phyloP scores from a whole-genome alignment of 164 flowering plant species.

The Nymphaea colorata region DNA sequence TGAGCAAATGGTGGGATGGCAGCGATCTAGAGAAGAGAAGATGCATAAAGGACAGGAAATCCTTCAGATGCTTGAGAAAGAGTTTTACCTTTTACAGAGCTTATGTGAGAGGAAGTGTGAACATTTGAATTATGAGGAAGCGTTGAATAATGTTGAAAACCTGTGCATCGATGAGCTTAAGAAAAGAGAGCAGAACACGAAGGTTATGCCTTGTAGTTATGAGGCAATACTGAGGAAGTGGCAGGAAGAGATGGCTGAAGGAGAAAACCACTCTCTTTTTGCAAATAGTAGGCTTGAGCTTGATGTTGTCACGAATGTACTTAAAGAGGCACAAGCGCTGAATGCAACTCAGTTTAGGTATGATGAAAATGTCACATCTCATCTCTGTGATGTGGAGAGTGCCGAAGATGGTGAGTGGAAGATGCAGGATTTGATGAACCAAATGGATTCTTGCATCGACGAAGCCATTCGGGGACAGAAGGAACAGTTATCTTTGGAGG shows the following conservation, averaged over 20 bases:
- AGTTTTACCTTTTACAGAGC: constrained; percentile 56
- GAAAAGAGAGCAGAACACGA: constrained; percentile 51
- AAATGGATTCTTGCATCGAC: constrained; percentile 62
- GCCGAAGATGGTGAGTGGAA: constrained; percentile 79
- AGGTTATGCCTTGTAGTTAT: constrained; percentile 32
- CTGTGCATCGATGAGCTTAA: constrained; percentile 74
- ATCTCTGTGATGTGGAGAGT: constrained; percentile 61
- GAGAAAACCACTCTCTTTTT: constrained; percentile 28
- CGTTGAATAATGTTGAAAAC: constrained; percentile 66
- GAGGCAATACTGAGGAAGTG: constrained; percentile 64
- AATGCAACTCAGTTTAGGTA: constrained; percentile 52
- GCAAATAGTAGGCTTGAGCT: constrained; percentile 55
- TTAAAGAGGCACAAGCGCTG: constrained; percentile 70
- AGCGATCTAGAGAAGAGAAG: constrained; percentile 50
- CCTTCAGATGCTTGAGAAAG: constrained; percentile 79
- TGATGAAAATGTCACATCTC: constrained; percentile 55
- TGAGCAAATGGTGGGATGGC: constrained; percentile 63
- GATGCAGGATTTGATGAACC: constrained; percentile 55
- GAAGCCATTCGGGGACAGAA: constrained; percentile 75
- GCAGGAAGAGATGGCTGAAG: constrained; percentile 53
- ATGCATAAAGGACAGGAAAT: constrained; percentile 50
- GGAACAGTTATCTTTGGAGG: constrained; percentile 77
- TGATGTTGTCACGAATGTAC: constrained; percentile 59
- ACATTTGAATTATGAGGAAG: constrained; percentile 70
- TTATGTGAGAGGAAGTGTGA: constrained; percentile 82